Percentiles rank a stretch among this genome's conserved stretches.
Evolutionary conservation across 345 rosid species (phyloP).

Genomic region (Bretschneidera sinensis): DNA sequence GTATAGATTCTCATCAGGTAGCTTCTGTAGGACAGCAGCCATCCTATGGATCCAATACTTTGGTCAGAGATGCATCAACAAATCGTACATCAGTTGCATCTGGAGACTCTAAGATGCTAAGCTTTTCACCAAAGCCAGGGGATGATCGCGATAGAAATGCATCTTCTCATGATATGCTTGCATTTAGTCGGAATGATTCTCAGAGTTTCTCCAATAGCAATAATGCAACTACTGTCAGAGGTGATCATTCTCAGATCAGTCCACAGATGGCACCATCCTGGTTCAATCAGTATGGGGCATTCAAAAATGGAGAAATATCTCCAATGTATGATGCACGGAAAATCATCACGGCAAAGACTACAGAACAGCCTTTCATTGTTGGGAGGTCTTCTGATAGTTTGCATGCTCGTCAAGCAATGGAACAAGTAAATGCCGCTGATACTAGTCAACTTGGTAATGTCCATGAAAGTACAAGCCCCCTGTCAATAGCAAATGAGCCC

Average conservation of each 20-base stretch:
- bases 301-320: constrained; percentile 61
- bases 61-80: constrained; percentile 31
- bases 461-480: constrained; percentile 24
- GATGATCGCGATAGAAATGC: constrained; percentile 28
- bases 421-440: constrained; percentile 34
- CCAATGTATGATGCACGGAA: constrained; percentile 38
- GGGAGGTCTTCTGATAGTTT: constrained; percentile 42
- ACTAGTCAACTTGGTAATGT: constrained; percentile 26
- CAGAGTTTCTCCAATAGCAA: constrained; percentile 31
- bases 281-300: constrained; percentile 65
- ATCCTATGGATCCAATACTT: constrained; percentile 24
- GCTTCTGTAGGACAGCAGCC: constrained; percentile 38
- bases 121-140: constrained; percentile 21
- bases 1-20: constrained; percentile 37
- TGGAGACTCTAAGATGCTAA: constrained; percentile 33
- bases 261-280: constrained; percentile 78
- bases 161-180: constrained; percentile 28
- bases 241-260: constrained; percentile 55
- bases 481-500: constrained; percentile 32
- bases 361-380: constrained; percentile 38
- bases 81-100: constrained; percentile 19
- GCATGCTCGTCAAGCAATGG: constrained; percentile 26
- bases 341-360: constrained; percentile 27
- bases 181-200: constrained; percentile 32
- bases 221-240: constrained; percentile 29